Evolutionary conservation across 768 basidiomycete species (phyloP).

Genomic region (Terana coerulea): DNA sequence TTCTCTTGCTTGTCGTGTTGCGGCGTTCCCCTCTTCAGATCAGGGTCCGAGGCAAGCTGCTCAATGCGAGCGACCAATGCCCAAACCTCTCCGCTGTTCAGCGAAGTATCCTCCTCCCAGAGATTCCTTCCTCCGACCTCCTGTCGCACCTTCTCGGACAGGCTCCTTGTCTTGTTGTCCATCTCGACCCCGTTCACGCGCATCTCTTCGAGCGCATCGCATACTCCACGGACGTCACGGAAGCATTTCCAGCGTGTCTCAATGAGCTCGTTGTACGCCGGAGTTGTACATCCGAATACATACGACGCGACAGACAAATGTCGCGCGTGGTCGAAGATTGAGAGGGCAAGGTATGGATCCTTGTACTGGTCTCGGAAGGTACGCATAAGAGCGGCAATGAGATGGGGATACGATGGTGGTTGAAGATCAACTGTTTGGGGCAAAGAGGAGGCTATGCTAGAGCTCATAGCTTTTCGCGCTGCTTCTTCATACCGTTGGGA

Average conservation of each 20-base stretch:
- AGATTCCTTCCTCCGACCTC: conserved; percentile 56
- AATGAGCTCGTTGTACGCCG: conserved; percentile 85
- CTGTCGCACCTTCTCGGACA: conserved; percentile 61
- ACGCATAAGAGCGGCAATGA: conserved; percentile 75
- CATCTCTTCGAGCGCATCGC: conserved; percentile 79
- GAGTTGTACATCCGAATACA: conserved; percentile 85
- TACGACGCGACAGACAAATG: conserved; percentile 75
- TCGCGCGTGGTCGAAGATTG: conserved; percentile 78
- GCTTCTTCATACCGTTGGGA: conserved; percentile 47
- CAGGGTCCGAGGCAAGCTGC: conserved; percentile 22
- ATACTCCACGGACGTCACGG: conserved; percentile 75
- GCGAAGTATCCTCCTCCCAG: conserved; percentile 45
- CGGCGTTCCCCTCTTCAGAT: conserved; percentile 3
- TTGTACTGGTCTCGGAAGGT: conserved; percentile 73
- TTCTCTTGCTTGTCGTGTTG: conserved; percentile 16
- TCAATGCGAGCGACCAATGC: conserved; percentile 51
- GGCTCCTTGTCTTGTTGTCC: conserved; percentile 54
- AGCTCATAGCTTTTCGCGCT: conserved; percentile 30
- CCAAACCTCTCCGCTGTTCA: conserved; percentile 50
- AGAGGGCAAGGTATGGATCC: conserved; percentile 78
- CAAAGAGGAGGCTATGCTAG: not conserved
- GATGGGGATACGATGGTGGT: conserved; percentile 65
- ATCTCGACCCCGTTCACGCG: conserved; percentile 67
- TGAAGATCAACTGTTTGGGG: conserved; percentile 59
- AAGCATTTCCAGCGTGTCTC: conserved; percentile 82